A percentile compares a stretch with the other conserved stretches of the same genome.
These are phyloP conservation scores for Coleophoma cylindrospora DNA, from an alignment of 2,329 filamentous ascomycete species.

Conservation along the genomic window DNA sequence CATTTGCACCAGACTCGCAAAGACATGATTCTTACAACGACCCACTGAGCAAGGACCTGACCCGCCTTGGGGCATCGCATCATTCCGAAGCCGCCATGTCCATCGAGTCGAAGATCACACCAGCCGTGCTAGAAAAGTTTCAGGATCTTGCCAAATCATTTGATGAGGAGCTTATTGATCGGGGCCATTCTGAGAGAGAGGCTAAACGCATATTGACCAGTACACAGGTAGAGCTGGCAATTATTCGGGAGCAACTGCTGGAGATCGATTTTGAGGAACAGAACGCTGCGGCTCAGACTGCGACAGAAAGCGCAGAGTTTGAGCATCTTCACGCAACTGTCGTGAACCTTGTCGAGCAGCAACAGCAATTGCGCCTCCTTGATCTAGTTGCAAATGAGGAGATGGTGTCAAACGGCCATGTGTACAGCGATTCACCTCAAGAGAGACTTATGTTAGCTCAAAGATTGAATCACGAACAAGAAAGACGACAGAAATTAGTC, in stretches of 20 bases:
- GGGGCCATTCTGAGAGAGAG: constrained; percentile 64
- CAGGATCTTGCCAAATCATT: constrained; percentile 65
- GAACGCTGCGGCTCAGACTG: constrained; percentile 10
- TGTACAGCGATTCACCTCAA: constrained; percentile 27
- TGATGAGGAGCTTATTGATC: constrained; percentile 71
- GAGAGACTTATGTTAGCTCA: constrained; percentile 53
- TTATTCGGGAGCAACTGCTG: constrained; percentile 52
- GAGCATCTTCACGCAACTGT: constrained; percentile 14
- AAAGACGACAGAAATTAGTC: constrained; percentile 46
- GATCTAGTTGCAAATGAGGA: constrained; percentile 38
- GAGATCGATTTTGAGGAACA: constrained; percentile 36
- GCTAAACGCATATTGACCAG: constrained; percentile 61
- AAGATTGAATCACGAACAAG: constrained; percentile 52
- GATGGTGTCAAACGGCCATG: constrained; percentile 42
- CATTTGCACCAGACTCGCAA: constrained; percentile 58
- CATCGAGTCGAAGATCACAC: constrained; percentile 64
- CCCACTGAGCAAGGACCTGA: constrained; percentile 7
- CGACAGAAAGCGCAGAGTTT: constrained; percentile 15
- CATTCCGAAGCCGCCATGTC: constrained; percentile 63
- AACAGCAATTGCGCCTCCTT: constrained; percentile 36
- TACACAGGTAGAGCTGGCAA: constrained; percentile 62
- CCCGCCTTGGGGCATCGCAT: constrained; percentile 24
- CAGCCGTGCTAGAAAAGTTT: constrained; percentile 67
- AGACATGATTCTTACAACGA: constrained; percentile 49
- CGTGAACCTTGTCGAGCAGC: constrained; percentile 34